A percentile compares a stretch with the other conserved stretches of the same genome.
Conservation (phyloP, 2,329 filamentous ascomycete genomes). For the Colletotrichum liriopes region DNA sequence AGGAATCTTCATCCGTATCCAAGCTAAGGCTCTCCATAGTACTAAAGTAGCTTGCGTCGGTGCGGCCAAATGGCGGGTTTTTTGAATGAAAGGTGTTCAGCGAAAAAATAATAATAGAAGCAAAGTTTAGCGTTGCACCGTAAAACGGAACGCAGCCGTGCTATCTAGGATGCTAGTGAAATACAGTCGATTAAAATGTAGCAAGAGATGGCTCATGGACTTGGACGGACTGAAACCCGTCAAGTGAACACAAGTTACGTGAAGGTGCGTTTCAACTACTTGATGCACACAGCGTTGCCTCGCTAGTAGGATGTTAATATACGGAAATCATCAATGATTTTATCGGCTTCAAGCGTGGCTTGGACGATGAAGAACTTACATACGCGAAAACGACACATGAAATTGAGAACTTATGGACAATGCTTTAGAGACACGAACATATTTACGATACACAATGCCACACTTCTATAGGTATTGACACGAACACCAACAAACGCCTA, state of each 20-base stretch:
- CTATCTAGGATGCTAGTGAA: not conserved
- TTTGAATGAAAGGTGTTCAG: not conserved
- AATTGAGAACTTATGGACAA: constrained; percentile 3
- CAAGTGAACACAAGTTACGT: not conserved
- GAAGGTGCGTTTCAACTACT: not conserved
- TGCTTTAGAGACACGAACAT: not conserved
- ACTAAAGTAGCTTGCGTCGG: not conserved
- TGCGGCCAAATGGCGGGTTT: not conserved
- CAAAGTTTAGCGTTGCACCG: not conserved
- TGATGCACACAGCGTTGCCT: not conserved
- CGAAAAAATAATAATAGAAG: not conserved
- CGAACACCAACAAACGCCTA: constrained; percentile 37
- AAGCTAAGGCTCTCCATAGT: not conserved
- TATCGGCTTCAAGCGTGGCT: not conserved
- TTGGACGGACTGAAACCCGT: not conserved
- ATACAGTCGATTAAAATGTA: not conserved
- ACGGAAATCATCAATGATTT: no score
- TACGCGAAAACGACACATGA: rapidly evolving
- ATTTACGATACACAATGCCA: constrained; percentile 9
- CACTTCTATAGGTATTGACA: constrained; percentile 28
- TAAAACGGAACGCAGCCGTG: not conserved
- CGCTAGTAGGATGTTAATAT: not conserved
- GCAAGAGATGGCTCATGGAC: not conserved
- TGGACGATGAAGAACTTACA: not conserved
- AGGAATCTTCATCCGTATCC: not conserved